phyloP scores from a whole-genome alignment of 352 stramenopile species.

The Phytophthora syringae region DNA sequence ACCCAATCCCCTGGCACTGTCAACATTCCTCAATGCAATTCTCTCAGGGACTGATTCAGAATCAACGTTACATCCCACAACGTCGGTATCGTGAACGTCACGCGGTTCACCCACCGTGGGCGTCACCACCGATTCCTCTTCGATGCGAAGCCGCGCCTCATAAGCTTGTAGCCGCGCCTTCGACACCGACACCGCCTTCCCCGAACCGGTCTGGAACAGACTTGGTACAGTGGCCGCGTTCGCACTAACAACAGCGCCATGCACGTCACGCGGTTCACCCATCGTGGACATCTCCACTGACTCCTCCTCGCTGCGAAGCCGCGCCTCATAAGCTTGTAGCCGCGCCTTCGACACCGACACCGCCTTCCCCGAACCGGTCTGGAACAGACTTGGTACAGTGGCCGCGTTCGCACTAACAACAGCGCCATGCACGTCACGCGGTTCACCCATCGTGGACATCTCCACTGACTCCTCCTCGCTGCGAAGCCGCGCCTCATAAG shows the following conservation, averaged over 20 bases:
- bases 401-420: not conserved
- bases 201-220: conserved; percentile 28
- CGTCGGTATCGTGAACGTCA: not conserved
- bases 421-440: not conserved
- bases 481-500: conserved; percentile 31
- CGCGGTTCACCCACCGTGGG: not conserved
- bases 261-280: not conserved
- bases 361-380: conserved; percentile 32
- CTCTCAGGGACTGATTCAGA: too few relatives aligned
- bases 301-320: conserved; percentile 23
- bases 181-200: conserved; percentile 25
- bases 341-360: conserved; percentile 34
- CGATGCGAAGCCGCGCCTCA: conserved; percentile 11
- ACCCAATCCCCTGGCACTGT: not conserved
- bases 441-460: not conserved
- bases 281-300: not conserved
- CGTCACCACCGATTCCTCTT: not conserved
- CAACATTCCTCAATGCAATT: not conserved
- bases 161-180: conserved; percentile 22
- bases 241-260: not conserved
- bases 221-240: conserved; percentile 14
- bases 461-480: conserved; percentile 13
- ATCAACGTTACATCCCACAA: too few relatives aligned
- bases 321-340: conserved; percentile 28
- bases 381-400: conserved; percentile 31